Percentiles rank a stretch among this genome's conserved stretches.
Conservation (phyloP, 352 stramenopile genomes). For the Globisporangium paddicum region DNA sequence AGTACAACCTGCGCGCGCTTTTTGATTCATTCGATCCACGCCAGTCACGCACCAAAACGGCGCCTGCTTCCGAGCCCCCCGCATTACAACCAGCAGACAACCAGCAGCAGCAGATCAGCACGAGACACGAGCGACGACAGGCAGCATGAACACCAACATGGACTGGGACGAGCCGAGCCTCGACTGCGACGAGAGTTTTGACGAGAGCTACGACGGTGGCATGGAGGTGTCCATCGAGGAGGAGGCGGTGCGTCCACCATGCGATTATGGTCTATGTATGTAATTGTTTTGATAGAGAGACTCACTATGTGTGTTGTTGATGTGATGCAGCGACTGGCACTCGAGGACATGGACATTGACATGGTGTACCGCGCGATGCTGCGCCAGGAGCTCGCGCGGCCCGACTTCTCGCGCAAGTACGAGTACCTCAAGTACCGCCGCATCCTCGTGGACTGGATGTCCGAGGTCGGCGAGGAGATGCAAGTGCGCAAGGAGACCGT, state of each 20-base stretch:
- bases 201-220: conserved; percentile 42
- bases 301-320: background rate
- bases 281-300: too few relatives aligned
- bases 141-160: conserved; percentile 24
- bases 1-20: background rate
- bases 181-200: conserved; percentile 79
- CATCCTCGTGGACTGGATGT: conserved; percentile 84
- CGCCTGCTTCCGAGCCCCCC: background rate
- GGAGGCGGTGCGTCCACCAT: conserved; percentile 30
- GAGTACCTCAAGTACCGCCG: conserved; percentile 83
- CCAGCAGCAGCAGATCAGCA: background rate
- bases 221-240: conserved; percentile 39
- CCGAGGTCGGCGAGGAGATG: conserved; percentile 80
- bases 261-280: background rate
- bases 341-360: conserved; percentile 75
- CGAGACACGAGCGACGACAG: background rate
- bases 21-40: background rate
- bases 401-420: conserved; percentile 70
- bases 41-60: background rate
- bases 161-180: conserved; percentile 59
- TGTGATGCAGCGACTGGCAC: conserved; percentile 46
- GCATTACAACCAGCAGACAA: background rate
- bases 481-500: conserved; percentile 79
- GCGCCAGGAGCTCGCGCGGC: conserved; percentile 59
- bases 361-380: conserved; percentile 71